Base-by-base conservation (phyloP, 129 eudicot genomes). In the Apium graveolens region DNA sequence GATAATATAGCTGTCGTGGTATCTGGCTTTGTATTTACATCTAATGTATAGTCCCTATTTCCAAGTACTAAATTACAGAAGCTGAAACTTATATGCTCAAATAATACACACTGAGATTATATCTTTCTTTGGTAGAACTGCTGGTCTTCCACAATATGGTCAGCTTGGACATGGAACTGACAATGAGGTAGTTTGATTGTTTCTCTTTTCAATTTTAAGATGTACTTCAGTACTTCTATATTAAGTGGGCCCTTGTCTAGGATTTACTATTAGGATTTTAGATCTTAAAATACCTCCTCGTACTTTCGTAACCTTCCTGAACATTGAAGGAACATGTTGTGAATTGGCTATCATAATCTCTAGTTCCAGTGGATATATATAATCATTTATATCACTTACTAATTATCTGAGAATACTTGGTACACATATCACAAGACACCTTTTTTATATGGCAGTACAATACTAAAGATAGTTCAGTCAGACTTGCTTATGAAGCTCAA, bases 91-190 rank as follows among this genome's bases (percentile, higher is more conserved):
- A 46, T 41, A 8, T 63, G 38, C 71, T 60, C 55, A 57, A 38
- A 27, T 60, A 73, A 26, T 49, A 31, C 80, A 65, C 29, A 60
- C 63, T 81, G 66, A 75, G 55, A n/a, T 26, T 7, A 5, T 21
- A 80, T 75, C 77, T 11, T 48, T 73, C 32, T 16, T 80, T 80
- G 74, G 60, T 48, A 90, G 98, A 70, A 91, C 98, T 84, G 97
- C 97, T 83, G 98, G 98, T 81, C 97, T 95, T 80, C 98, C 98
- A 65, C 97, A 95, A 65, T 91, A 90, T 82, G 98, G 97, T 84
- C 98, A 95, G 84, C 96, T 95, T 78, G 98, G 98, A 44, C 98
- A 95, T 86, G 97, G 97, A 68, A 86, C 97, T 62, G 91, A 95
- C 78, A 88, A 91, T 78, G 98, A 95, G 98, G 98, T 95, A 73